Conservation (phyloP, 1,284 basidiomycete genomes). For the Butyriboletus regius region DNA sequence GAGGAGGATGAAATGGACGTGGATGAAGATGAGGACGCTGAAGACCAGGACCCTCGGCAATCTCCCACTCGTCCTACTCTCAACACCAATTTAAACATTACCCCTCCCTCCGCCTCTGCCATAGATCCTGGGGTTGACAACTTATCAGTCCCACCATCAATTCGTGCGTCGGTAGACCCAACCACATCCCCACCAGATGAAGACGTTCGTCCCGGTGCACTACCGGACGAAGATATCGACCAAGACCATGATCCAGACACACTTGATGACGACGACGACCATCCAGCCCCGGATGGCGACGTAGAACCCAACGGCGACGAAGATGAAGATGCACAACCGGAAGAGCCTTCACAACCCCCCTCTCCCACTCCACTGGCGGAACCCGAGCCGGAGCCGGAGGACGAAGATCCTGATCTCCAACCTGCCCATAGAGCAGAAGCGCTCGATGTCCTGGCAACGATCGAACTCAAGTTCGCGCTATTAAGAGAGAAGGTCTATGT, state of each 20-base stretch:
- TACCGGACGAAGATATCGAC: constrained; percentile 24
- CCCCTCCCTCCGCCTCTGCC: constrained; percentile 11
- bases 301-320: constrained; percentile 35
- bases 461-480: constrained; percentile 72
- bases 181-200: constrained; percentile 19
- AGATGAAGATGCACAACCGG: constrained; percentile 33
- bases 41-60: constrained; percentile 18
- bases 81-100: constrained; percentile 13
- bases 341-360: constrained; percentile 23
- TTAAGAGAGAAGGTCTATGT: constrained; percentile 67
- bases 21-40: constrained; percentile 34
- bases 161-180: constrained; percentile 19
- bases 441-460: constrained; percentile 65
- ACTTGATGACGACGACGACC: constrained; percentile 22
- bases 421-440: constrained; percentile 73
- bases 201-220: background rate
- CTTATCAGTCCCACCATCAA: constrained; percentile 17
- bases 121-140: constrained; percentile 12
- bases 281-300: constrained; percentile 22
- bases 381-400: constrained; percentile 23
- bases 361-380: constrained; percentile 23
- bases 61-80: constrained; percentile 18
- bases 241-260: constrained; percentile 24
- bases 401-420: constrained; percentile 57
- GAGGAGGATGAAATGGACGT: constrained; percentile 35